Evolutionary conservation across 2,329 filamentous ascomycete species (phyloP).

Genomic region (Dactylellina sp.): DNA sequence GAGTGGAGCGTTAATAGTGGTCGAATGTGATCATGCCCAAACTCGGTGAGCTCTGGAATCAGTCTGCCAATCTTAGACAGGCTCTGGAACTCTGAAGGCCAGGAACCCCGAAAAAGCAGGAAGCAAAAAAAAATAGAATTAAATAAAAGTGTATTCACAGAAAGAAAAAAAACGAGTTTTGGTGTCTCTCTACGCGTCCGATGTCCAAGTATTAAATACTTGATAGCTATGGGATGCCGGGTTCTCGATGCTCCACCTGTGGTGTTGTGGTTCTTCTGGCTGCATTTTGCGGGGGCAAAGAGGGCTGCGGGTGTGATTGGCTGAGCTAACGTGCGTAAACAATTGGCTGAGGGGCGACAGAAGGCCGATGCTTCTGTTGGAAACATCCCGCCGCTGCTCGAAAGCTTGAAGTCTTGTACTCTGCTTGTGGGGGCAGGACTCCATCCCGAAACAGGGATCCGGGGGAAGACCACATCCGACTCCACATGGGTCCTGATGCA

Average conservation of each 20-base stretch:
- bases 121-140: constrained; percentile 14
- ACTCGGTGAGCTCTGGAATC: constrained; percentile 43
- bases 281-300: constrained; percentile 17
- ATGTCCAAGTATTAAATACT: too few relatives aligned
- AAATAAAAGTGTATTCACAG: neutral
- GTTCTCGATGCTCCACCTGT: constrained; percentile 21
- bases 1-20: constrained; percentile 18
- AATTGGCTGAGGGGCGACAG: constrained; percentile 46
- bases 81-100: constrained; percentile 6
- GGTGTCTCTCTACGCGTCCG: too few relatives aligned
- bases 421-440: neutral
- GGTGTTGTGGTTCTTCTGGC: constrained; percentile 40
- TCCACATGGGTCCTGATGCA: constrained; percentile 2
- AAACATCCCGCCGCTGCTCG: constrained; percentile 26
- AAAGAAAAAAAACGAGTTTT: neutral
- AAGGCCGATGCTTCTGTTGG: constrained; percentile 27
- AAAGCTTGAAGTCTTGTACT: neutral
- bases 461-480: constrained; percentile 28
- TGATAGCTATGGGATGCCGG: too few relatives aligned
- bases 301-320: constrained; percentile 45
- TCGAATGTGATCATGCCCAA: constrained; percentile 45
- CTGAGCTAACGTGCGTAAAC: constrained; percentile 53
- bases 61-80: constrained; percentile 21
- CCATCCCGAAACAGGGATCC: constrained; percentile 20
- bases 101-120: constrained; percentile 7